A percentile compares a stretch with the other conserved stretches of the same genome.
phyloP scores from a whole-genome alignment of 306 rosid genomes.

The Astragalus membranaceus region DNA sequence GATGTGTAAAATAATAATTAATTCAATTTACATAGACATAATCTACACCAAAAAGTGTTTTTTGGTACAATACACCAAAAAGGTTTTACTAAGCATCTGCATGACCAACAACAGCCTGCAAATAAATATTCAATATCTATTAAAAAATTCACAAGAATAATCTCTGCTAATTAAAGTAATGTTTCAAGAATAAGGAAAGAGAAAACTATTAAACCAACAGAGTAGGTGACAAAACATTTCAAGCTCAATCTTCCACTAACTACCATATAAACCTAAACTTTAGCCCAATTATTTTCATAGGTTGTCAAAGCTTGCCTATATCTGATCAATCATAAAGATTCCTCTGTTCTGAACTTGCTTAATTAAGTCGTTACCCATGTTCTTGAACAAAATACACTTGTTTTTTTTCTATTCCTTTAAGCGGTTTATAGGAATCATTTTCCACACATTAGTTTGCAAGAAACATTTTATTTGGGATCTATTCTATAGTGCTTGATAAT shows the following conservation, averaged over 20 bases:
- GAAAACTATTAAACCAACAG: slow-evolving; percentile 11
- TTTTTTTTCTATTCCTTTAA: background rate
- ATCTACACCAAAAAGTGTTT: background rate
- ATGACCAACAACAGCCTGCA: no score
- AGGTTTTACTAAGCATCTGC: no score
- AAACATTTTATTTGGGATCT: background rate
- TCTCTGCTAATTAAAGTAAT: background rate
- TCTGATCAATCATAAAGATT: slow-evolving; percentile 16
- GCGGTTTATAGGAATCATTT: slow-evolving; percentile 5
- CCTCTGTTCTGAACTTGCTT: background rate
- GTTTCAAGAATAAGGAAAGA: background rate
- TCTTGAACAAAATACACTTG: background rate
- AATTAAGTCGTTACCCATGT: slow-evolving; percentile 22
- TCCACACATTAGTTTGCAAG: background rate
- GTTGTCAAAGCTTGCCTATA: slow-evolving; percentile 19
- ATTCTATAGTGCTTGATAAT: background rate
- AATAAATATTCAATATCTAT: background rate
- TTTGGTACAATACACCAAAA: no score
- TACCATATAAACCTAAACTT: slow-evolving; percentile 25
- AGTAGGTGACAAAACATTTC: slow-evolving; percentile 20
- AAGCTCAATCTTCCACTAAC: slow-evolving; percentile 24
- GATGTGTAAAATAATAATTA: background rate
- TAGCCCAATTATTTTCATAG: slow-evolving; percentile 18
- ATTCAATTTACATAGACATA: background rate
- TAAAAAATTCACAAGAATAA: background rate